A percentile compares a stretch with the other conserved stretches of the same genome.
These are phyloP conservation scores for Calvatia gigantea DNA, from an alignment of 768 basidiomycete species.

Conservation along the genomic window DNA sequence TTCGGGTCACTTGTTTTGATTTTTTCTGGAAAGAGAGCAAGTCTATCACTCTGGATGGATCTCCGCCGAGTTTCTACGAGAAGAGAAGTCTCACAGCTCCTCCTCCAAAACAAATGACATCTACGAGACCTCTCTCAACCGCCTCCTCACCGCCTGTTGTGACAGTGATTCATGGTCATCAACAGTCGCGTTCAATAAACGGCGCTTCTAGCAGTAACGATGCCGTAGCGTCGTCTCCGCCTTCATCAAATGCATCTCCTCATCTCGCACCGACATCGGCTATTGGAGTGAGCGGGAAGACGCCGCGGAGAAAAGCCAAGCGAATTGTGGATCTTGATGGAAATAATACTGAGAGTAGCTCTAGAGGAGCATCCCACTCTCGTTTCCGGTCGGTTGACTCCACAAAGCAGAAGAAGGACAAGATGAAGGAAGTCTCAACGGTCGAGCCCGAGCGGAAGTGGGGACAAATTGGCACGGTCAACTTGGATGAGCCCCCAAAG, in stretches of 20 bases:
- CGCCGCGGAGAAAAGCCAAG: constrained; percentile 59
- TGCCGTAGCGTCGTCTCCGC: constrained; percentile 21
- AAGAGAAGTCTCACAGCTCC: constrained; percentile 50
- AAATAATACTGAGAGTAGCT: constrained; percentile 34
- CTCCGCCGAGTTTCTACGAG: constrained; percentile 68
- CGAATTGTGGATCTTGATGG: constrained; percentile 78
- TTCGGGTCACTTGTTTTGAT: constrained; percentile 77
- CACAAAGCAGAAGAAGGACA: constrained; percentile 19
- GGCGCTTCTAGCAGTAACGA: background rate
- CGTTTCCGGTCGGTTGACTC: constrained; percentile 29
- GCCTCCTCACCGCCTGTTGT: constrained; percentile 60
- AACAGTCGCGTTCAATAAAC: constrained; percentile 18
- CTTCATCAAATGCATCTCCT: constrained; percentile 43
- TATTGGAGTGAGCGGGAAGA: constrained; percentile 33
- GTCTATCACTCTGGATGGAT: constrained; percentile 72
- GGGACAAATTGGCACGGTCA: constrained; percentile 19
- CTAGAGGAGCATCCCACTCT: constrained; percentile 25
- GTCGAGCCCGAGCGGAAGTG: constrained; percentile 10
- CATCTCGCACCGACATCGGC: constrained; percentile 33
- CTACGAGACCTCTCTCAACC: constrained; percentile 42
- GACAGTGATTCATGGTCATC: constrained; percentile 44
- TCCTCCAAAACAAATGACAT: constrained; percentile 49
- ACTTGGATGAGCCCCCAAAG: constrained; percentile 10
- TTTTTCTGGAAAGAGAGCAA: constrained; percentile 86
- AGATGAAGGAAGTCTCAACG: background rate